Conservation (phyloP, 2,329 filamentous ascomycete genomes). For the Nothopassalora personata region DNA sequence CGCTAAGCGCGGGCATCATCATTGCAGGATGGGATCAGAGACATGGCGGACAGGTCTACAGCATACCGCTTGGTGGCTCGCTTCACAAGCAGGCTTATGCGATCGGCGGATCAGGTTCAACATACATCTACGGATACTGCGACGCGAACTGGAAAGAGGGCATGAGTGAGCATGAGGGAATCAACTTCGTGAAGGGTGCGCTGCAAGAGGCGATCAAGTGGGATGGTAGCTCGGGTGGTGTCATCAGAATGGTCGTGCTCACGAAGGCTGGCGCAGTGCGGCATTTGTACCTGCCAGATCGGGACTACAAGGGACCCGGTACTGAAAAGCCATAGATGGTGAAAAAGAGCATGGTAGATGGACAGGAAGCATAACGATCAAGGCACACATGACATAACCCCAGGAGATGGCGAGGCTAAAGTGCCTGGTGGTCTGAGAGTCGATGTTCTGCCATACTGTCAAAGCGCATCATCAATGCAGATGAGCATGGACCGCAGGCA, state of each 20-base stretch:
- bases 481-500: neutral
- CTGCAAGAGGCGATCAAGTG: constrained; percentile 96
- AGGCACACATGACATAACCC: neutral
- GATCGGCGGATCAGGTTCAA: constrained; percentile 93
- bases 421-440: neutral
- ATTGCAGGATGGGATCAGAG: constrained; percentile 96
- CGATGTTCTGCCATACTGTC: too few species aligned
- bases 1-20: constrained; percentile 87
- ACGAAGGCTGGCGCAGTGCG: constrained; percentile 83
- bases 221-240: constrained; percentile 97
- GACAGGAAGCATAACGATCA: neutral
- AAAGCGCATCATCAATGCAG: too few species aligned
- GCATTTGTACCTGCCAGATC: constrained; percentile 93
- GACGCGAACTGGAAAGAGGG: constrained; percentile 92
- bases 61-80: constrained; percentile 90
- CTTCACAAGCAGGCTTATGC: constrained; percentile 96
- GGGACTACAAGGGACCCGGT: constrained; percentile 73
- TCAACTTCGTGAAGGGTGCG: constrained; percentile 87
- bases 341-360: neutral
- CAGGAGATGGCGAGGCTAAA: neutral
- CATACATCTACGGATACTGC: constrained; percentile 99
- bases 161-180: constrained; percentile 88
- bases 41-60: constrained; percentile 95
- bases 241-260: constrained; percentile 95
- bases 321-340: constrained; percentile 33